phyloP scores from a whole-genome alignment of 306 rosid genomes.

The Comarum palustre region DNA sequence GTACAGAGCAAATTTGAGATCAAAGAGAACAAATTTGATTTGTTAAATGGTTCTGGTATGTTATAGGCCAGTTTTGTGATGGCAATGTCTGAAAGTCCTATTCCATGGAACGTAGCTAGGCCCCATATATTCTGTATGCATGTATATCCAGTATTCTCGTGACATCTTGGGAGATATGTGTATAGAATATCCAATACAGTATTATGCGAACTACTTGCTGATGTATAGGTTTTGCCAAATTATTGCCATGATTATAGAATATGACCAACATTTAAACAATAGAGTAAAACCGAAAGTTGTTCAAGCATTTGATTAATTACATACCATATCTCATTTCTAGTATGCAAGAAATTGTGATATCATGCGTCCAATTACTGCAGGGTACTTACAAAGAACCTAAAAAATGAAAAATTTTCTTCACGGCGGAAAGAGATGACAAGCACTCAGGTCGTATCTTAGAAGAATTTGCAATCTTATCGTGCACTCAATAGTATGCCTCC shows the following conservation, averaged over 20 bases:
- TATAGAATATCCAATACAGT: not conserved
- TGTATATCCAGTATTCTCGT: not conserved
- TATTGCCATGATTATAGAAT: too few species aligned
- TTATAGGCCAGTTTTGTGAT: not conserved
- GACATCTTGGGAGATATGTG: not conserved
- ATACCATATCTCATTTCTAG: not conserved
- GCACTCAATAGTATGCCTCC: not conserved
- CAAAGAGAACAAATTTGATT: not conserved
- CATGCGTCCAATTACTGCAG: not conserved
- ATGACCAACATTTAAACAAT: too few species aligned
- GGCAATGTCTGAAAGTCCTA: not conserved
- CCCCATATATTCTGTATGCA: not conserved
- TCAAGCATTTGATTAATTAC: too few species aligned
- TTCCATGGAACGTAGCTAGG: not conserved
- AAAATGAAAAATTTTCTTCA: not conserved
- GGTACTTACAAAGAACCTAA: not conserved
- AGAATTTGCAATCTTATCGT: not conserved
- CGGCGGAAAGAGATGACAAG: not conserved
- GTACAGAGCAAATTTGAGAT: not conserved
- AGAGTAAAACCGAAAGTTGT: not conserved
- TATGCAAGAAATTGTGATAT: not conserved
- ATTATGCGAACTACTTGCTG: too few species aligned
- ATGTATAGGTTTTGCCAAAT: too few species aligned
- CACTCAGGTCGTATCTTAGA: not conserved
- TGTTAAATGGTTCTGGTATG: not conserved